A percentile compares a stretch with the other conserved stretches of the same genome.
Evolutionary conservation across 257 asterid genomes (phyloP).

Genomic region (Plantago elongata): DNA sequence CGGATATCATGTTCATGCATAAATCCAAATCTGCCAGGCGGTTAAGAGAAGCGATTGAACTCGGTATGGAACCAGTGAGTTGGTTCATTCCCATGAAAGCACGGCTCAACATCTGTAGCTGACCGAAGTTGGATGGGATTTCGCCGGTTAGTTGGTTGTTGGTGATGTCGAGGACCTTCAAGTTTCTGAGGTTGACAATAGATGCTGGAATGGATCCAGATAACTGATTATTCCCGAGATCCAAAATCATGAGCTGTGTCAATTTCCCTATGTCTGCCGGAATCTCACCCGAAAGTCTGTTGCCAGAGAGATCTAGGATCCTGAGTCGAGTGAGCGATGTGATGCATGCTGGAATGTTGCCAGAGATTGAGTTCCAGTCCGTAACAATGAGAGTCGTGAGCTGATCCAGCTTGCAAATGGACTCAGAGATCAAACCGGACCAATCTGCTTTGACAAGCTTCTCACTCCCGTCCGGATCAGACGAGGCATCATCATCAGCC

Average conservation of each 20-base stretch:
- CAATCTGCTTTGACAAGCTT: slow-evolving; percentile 31
- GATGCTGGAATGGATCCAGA: slow-evolving; percentile 49
- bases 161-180: slow-evolving; percentile 51
- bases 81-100: slow-evolving; percentile 49
- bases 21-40: slow-evolving; percentile 29
- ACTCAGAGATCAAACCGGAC: slow-evolving; percentile 48
- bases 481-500: slow-evolving; percentile 34
- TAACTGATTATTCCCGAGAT: slow-evolving; percentile 49
- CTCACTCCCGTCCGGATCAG: slow-evolving; percentile 25
- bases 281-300: slow-evolving; percentile 45
- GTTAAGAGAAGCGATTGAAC: slow-evolving; percentile 14
- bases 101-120: slow-evolving; percentile 49
- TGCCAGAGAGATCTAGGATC: slow-evolving; percentile 53
- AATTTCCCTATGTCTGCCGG: slow-evolving; percentile 48
- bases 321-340: slow-evolving; percentile 46
- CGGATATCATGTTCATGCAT: slow-evolving; percentile 34
- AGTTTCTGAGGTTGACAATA: slow-evolving; percentile 32
- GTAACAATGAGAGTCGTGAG: slow-evolving; percentile 53
- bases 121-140: slow-evolving; percentile 44
- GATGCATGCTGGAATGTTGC: slow-evolving; percentile 46
- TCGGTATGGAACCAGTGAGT: slow-evolving; percentile 28
- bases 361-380: slow-evolving; percentile 55
- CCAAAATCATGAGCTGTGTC: slow-evolving; percentile 44
- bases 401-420: slow-evolving; percentile 43
- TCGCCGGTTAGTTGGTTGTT: slow-evolving; percentile 42